phyloP scores from a whole-genome alignment of 1,139 yeast genomes.

The Saccharomyces hybrid region DNA sequence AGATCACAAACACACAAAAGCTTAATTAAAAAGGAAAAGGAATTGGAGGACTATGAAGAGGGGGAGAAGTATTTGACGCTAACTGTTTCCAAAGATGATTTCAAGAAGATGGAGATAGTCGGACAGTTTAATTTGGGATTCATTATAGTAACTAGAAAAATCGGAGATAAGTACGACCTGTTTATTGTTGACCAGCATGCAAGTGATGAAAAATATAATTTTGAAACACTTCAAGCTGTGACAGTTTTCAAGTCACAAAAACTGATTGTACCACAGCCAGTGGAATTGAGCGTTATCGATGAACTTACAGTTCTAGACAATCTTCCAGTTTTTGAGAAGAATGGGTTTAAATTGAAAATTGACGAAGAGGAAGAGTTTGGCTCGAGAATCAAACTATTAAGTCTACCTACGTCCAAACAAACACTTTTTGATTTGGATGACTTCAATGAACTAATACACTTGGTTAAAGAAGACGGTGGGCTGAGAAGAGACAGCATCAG shows the following conservation, averaged over 20 bases:
- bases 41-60: constrained; percentile 37
- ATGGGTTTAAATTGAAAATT: constrained; percentile 63
- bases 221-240: constrained; percentile 55
- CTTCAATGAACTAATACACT: constrained; percentile 64
- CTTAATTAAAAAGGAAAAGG: constrained; percentile 9
- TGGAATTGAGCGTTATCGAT: constrained; percentile 71
- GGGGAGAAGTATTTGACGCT: constrained; percentile 50
- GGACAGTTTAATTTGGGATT: constrained; percentile 95
- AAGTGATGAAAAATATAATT: constrained; percentile 88
- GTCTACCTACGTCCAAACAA: constrained; percentile 69
- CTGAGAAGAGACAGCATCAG: constrained; percentile 38
- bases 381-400: constrained; percentile 43
- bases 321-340: constrained; percentile 47
- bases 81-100: constrained; percentile 56
- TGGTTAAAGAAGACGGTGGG: constrained; percentile 42
- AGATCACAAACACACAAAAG: background rate
- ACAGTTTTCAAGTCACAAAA: constrained; percentile 61
- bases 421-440: constrained; percentile 61
- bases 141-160: constrained; percentile 55
- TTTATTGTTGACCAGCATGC: constrained; percentile 96
- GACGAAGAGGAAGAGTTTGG: constrained; percentile 48
- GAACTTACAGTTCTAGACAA: constrained; percentile 63
- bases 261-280: constrained; percentile 53
- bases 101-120: constrained; percentile 60
- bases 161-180: constrained; percentile 43